Base-by-base conservation (phyloP, 1,284 basidiomycete genomes). In the Austroboletus niveus region DNA sequence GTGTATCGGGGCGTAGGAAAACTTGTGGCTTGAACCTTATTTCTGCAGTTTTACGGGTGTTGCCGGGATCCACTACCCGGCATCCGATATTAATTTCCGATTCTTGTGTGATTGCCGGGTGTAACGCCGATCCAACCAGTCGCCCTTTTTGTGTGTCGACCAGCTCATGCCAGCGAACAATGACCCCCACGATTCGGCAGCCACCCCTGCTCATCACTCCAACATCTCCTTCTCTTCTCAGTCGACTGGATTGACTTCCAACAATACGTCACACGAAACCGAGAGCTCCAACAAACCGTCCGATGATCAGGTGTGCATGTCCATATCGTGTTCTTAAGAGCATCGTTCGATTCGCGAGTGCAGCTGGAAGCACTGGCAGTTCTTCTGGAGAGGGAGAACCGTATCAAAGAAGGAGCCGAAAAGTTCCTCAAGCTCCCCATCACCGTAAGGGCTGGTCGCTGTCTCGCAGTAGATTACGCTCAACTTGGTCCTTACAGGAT, bases 401-500 rank as follows among this genome's bases (percentile, higher is more conserved):
- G 86, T 52, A 91, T 94, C 61, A 89, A 84, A 65, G 89, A 92
- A 68, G 92, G 92, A 15, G 92, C 92, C 1, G 89, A 92, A 71
- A 90, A 87, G 55, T 75, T 94, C 48, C 73, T 94, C 43, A 81
- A 82, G 55, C 82, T 88, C 70, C 74, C 78, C 29, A 70, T 89
- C 38, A 76, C 75, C 47, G 87, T 89, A 63, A 58, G 39, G 66
- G 20, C 39, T 43, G 29, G 39, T 51, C 5, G 49, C 35, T 56
- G 44, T 45, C 27, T 41, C 20, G 1, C 31, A 35, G n/a, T n/a
- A 17, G 34, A 15, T 38, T 24, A 5, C 42, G 40, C 56, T 61
- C 38, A 64, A 49, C 45, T 31, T 39, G 53, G 52, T 48, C 53
- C 30, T 38, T 49, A 32, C 69, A 91, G 84, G 82, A 81, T 50